Percentiles rank a stretch among this genome's conserved stretches.
Evolutionary conservation across 2,329 filamentous ascomycete genomes (phyloP).

Genomic region (Talaromyces sp.): DNA sequence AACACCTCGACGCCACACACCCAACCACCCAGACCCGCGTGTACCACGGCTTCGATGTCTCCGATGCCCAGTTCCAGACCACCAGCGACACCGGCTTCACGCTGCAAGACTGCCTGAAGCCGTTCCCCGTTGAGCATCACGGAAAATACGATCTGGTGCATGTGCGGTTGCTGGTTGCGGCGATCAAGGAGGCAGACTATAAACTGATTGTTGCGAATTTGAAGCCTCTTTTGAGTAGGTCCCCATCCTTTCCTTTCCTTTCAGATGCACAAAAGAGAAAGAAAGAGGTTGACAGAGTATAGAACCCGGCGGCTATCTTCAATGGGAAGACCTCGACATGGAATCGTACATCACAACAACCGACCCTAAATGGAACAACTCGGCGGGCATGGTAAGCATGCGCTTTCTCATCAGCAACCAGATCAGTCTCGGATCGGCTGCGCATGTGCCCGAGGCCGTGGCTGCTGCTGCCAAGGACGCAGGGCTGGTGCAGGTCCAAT

Average conservation of each 20-base stretch:
- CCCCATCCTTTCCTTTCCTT: not conserved
- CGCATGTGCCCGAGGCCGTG: not conserved
- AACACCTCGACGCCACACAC: conserved; percentile 2
- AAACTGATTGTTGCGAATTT: conserved; percentile 19
- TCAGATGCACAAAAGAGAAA: not conserved
- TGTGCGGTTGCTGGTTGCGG: conserved; percentile 22
- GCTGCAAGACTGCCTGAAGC: conserved; percentile 21
- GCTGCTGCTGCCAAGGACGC: not conserved
- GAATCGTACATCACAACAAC: conserved; percentile 14
- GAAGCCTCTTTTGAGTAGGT: conserved; percentile 22
- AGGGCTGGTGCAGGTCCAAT: not conserved
- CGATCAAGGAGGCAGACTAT: conserved; percentile 21
- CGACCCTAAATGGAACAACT: not conserved
- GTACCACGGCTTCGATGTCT: conserved; percentile 28
- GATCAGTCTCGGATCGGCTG: not conserved
- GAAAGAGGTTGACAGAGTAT: not conserved
- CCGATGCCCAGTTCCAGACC: conserved; percentile 20
- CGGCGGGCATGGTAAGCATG: not conserved
- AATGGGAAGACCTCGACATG: conserved; percentile 23
- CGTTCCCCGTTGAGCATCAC: conserved; percentile 22
- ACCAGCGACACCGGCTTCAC: conserved; percentile 15
- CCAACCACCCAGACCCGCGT: conserved; percentile 8
- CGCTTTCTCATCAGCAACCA: not conserved
- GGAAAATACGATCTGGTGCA: conserved; percentile 28
- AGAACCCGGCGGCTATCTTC: conserved; percentile 23